A percentile compares a stretch with the other conserved stretches of the same genome.
Conservation (phyloP, 2,329 filamentous ascomycete genomes). For the Fusarium miscanthi region DNA sequence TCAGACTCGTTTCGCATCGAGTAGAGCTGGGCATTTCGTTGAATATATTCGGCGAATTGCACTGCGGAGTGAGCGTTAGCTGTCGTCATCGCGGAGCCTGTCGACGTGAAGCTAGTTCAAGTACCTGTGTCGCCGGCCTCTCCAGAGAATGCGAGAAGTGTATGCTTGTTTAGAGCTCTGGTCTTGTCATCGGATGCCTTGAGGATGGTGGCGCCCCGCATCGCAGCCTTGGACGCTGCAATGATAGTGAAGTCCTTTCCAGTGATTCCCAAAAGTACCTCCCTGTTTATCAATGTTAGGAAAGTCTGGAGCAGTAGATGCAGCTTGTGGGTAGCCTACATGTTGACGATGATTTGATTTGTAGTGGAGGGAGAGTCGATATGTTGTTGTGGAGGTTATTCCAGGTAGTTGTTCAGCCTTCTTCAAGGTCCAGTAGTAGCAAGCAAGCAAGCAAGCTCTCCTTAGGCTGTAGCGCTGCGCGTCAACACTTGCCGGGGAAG, state of each 20-base stretch:
- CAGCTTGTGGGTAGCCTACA: conserved; percentile 36
- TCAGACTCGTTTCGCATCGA: conserved; percentile 97
- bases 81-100: conserved; percentile 15
- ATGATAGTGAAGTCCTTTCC: conserved; percentile 99
- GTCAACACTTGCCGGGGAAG: conserved; percentile 46
- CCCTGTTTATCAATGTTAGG: conserved; percentile 67
- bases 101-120: background rate
- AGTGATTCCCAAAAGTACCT: conserved; percentile 97
- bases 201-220: conserved; percentile 96
- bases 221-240: conserved; percentile 96
- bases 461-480: conserved; percentile 55
- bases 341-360: conserved; percentile 38
- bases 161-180: conserved; percentile 89
- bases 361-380: conserved; percentile 22
- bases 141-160: conserved; percentile 92
- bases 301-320: conserved; percentile 14
- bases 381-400: conserved; percentile 35
- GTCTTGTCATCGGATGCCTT: conserved; percentile 98
- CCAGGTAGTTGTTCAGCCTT: conserved; percentile 38
- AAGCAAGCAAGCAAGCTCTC: conserved; percentile 45
- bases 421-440: conserved; percentile 40
- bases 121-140: conserved; percentile 95
- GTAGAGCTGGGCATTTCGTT: conserved; percentile 98
- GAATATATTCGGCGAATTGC: conserved; percentile 99
- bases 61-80: conserved; percentile 65